Conservation (phyloP, 805 yeast species). For the Kodamaea fukazawae region DNA sequence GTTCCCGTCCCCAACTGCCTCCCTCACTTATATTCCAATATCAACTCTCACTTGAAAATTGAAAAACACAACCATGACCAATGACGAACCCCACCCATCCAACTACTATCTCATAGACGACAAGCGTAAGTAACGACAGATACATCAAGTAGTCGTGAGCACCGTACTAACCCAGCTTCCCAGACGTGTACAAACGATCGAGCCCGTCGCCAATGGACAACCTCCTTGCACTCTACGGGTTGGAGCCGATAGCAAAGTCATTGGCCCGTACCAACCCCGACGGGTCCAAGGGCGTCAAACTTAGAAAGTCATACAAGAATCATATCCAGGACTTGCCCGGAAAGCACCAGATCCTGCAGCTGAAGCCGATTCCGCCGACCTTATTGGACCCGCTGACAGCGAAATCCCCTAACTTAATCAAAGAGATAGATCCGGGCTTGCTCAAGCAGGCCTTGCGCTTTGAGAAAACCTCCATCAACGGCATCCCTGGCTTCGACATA, state of each 20-base stretch:
- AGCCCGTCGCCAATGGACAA: constrained; percentile 73
- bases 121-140: constrained; percentile 3
- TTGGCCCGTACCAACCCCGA: constrained; percentile 85
- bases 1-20: too few relatives aligned
- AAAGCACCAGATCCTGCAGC: constrained; percentile 61
- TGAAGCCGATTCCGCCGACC: constrained; percentile 33
- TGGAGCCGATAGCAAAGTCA: constrained; percentile 66
- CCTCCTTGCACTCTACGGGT: constrained; percentile 63
- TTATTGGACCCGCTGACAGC: constrained; percentile 37
- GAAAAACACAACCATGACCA: not conserved
- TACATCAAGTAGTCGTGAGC: too few relatives aligned
- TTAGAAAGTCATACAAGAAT: constrained; percentile 91
- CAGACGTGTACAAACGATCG: constrained; percentile 40
- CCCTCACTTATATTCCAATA: too few relatives aligned
- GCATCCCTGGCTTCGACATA: constrained; percentile 76
- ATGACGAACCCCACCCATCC: not conserved
- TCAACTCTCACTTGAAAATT: constrained; percentile 1
- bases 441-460: constrained; percentile 53
- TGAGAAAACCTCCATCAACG: constrained; percentile 63
- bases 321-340: constrained; percentile 88
- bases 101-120: constrained; percentile 9
- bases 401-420: constrained; percentile 44
- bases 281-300: constrained; percentile 87
- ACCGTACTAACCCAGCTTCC: constrained; percentile 6
- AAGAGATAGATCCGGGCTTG: constrained; percentile 48